Evolutionary conservation across 1,139 yeast genomes (phyloP).

Genomic region (Keqinozyma sinolaborantium): DNA sequence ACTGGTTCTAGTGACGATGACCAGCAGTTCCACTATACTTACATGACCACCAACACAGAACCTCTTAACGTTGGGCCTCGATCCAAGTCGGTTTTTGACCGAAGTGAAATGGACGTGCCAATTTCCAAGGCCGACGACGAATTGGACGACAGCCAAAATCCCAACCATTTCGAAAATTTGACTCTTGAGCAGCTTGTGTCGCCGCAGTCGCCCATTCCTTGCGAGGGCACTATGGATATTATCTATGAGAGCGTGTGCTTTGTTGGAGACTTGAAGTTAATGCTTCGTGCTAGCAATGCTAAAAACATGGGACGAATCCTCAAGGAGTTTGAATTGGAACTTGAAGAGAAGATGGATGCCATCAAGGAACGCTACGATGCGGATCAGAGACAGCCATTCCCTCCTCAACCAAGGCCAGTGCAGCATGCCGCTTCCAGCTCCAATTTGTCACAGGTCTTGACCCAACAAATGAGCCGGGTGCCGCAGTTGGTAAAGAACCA

Average conservation of each 20-base stretch:
- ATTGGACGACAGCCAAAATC: constrained; percentile 8
- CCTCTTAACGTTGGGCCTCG: constrained; percentile 25
- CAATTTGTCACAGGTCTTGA: constrained; percentile 2
- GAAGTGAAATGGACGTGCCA: constrained; percentile 14
- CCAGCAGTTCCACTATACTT: constrained; percentile 21
- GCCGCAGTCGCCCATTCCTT: constrained; percentile 50
- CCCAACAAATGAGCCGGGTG: constrained; percentile 1
- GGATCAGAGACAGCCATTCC: constrained; percentile 3
- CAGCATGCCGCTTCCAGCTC: constrained; percentile 1
- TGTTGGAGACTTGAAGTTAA: constrained; percentile 59
- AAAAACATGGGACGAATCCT: constrained; percentile 50
- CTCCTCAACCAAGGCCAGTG: constrained; percentile 1
- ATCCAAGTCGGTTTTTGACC: constrained; percentile 36
- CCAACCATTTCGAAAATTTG: constrained; percentile 14
- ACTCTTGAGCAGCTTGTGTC: constrained; percentile 54
- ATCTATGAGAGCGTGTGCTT: constrained; percentile 59
- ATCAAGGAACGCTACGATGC: constrained; percentile 7
- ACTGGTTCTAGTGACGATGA: constrained; percentile 23
- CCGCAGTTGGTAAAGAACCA: background rate
- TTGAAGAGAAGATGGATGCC: constrained; percentile 15
- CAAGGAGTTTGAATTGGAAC: constrained; percentile 29
- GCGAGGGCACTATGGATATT: constrained; percentile 51
- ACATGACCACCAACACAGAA: constrained; percentile 24
- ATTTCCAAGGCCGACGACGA: constrained; percentile 1
- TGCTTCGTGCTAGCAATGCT: constrained; percentile 62